phyloP scores from a whole-genome alignment of 352 stramenopile species.

The Phytophthora chlamydospora region DNA sequence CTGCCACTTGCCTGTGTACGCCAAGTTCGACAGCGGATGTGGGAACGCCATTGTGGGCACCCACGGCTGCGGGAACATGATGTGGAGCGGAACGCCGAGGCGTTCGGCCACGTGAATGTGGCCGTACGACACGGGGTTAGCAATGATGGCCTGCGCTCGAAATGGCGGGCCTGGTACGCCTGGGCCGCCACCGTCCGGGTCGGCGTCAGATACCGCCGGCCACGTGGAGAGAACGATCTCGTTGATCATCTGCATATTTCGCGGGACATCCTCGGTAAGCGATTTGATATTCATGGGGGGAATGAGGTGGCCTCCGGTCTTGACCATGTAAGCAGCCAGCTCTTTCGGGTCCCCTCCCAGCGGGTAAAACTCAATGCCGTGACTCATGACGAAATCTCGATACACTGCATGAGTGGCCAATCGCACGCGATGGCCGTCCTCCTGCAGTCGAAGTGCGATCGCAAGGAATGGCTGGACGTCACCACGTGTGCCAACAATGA shows the following conservation, averaged over 20 bases:
- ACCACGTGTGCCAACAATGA: constrained; percentile 76
- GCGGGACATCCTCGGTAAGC: constrained; percentile 55
- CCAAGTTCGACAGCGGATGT: constrained; percentile 23
- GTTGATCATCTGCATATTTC: constrained; percentile 86
- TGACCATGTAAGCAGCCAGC: constrained; percentile 43
- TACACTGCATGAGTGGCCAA: constrained; percentile 90
- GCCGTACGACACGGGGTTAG: constrained; percentile 90
- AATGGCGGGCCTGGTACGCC: constrained; percentile 54
- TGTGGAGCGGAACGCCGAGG: constrained; percentile 89
- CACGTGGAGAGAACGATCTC: constrained; percentile 87
- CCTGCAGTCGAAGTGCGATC: constrained; percentile 75
- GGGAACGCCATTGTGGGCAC: constrained; percentile 29
- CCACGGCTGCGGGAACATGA: constrained; percentile 63
- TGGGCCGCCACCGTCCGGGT: constrained; percentile 56
- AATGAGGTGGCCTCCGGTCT: constrained; percentile 70
- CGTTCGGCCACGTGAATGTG: constrained; percentile 93
- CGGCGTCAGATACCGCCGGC: constrained; percentile 69
- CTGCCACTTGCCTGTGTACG: constrained; percentile 22
- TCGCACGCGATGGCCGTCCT: constrained; percentile 86
- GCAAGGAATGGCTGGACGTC: constrained; percentile 78
- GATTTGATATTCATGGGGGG: constrained; percentile 45
- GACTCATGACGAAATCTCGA: constrained; percentile 70
- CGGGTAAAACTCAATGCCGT: constrained; percentile 75
- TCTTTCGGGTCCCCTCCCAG: constrained; percentile 60
- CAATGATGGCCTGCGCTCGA: constrained; percentile 90